These are phyloP conservation scores for Lignosus rhinocerotis DNA, from an alignment of 1,284 basidiomycete genomes.

Conservation along the genomic window DNA sequence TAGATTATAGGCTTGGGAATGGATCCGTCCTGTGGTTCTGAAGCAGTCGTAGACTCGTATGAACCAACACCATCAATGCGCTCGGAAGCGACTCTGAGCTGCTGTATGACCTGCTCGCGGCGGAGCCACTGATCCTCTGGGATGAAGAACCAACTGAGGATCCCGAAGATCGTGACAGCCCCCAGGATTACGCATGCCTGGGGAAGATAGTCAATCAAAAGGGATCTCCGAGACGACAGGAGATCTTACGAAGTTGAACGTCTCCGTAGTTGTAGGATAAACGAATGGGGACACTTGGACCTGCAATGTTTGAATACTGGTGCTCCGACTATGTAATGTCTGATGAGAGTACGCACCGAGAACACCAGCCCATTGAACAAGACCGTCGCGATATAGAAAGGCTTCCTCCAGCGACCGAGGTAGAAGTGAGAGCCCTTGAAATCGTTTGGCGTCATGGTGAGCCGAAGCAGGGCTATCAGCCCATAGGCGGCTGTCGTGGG, in stretches of 20 bases:
- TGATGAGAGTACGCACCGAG: conserved; percentile 48
- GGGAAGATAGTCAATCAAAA: neutral
- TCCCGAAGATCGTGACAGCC: conserved; percentile 72
- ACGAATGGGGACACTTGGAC: conserved; percentile 80
- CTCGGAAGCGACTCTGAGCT: conserved; percentile 41
- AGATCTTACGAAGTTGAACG: conserved; percentile 76
- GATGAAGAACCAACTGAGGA: conserved; percentile 74
- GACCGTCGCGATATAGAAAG: conserved; percentile 67
- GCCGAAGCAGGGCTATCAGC: conserved; percentile 69
- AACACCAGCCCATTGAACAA: conserved; percentile 76
- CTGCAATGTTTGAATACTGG: conserved; percentile 33
- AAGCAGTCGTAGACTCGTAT: neutral
- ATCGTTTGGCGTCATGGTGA: conserved; percentile 72
- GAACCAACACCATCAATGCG: conserved; percentile 13
- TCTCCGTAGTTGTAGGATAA: conserved; percentile 72
- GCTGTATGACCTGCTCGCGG: conserved; percentile 55
- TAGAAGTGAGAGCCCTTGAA: conserved; percentile 74
- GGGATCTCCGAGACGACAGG: neutral
- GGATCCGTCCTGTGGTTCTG: neutral
- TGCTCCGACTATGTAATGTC: neutral
- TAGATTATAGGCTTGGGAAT: conserved; percentile 7
- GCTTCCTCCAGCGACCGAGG: conserved; percentile 63
- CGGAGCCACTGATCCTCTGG: conserved; percentile 78
- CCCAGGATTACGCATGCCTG: conserved; percentile 79
- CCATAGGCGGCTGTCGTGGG: conserved; percentile 85